Conservation (phyloP, 495 filamentous ascomycete species). For the Viridothelium virens region DNA sequence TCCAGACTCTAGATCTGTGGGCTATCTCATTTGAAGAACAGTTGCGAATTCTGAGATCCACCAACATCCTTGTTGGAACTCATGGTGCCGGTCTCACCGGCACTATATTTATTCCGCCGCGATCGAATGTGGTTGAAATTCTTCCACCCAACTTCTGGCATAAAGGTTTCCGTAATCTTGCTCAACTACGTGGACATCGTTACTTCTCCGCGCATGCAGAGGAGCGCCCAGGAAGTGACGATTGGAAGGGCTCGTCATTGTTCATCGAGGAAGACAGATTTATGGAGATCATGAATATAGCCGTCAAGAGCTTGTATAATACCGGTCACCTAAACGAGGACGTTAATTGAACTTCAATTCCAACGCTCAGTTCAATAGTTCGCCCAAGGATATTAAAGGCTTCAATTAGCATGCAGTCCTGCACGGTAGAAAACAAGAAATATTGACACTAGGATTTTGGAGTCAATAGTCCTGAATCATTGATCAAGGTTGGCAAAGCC, state of each 20-base stretch:
- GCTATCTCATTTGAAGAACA: conserved; percentile 33
- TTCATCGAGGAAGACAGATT: conserved; percentile 3
- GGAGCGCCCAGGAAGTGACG: neutral
- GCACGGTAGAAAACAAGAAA: neutral
- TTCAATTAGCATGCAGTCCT: neutral
- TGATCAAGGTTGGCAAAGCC: neutral
- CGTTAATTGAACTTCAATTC: neutral
- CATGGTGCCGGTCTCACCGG: conserved; percentile 40
- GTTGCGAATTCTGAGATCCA: conserved; percentile 29
- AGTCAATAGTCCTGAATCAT: neutral
- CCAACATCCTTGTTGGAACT: conserved; percentile 38
- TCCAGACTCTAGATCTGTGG: conserved; percentile 38
- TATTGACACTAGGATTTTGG: neutral
- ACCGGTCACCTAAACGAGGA: conserved; percentile 5
- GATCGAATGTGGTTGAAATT: conserved; percentile 36
- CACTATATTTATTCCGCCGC: conserved; percentile 34
- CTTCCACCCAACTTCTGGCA: conserved; percentile 33
- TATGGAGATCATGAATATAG: conserved; percentile 10
- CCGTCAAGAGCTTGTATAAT: conserved; percentile 5
- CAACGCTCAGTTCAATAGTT: neutral
- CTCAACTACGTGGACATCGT: conserved; percentile 27
- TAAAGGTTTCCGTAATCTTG: conserved; percentile 37
- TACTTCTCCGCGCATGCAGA: conserved; percentile 32
- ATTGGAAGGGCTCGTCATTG: conserved; percentile 5
- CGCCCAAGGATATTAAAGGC: neutral